Conservation (phyloP, 192 early-diverging fungal species). For the Backusella luteola region DNA sequence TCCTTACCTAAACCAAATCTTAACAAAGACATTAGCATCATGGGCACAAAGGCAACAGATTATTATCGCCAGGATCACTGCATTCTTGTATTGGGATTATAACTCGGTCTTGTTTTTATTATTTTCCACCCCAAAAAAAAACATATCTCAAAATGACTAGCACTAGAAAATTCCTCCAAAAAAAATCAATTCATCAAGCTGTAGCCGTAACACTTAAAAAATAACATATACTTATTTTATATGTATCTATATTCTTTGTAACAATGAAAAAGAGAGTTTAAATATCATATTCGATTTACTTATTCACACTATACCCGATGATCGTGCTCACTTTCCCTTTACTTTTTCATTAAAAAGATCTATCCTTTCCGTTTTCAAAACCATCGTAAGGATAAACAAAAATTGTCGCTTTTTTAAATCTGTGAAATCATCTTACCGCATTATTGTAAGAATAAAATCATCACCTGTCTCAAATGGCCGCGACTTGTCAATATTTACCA, state of each 20-base stretch:
- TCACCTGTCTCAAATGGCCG: background rate
- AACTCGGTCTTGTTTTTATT: conserved; percentile 5
- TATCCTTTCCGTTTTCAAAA: background rate
- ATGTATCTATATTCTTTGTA: background rate
- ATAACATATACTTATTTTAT: background rate
- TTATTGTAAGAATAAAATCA: background rate
- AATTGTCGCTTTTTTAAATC: background rate
- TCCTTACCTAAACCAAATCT: conserved; percentile 20
- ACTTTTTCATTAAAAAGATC: background rate
- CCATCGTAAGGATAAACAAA: background rate
- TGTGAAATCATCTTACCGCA: background rate
- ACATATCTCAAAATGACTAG: background rate
- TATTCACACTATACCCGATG: background rate
- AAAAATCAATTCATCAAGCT: background rate
- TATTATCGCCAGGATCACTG: conserved; percentile 23
- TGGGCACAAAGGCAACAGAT: conserved; percentile 26
- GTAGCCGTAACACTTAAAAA: background rate
- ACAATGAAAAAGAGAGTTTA: background rate
- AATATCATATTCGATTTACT: background rate
- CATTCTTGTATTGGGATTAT: conserved; percentile 28
- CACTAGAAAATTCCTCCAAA: background rate
- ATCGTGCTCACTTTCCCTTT: background rate
- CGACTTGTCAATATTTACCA: background rate
- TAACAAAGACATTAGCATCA: conserved; percentile 32
- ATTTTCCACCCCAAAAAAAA: background rate